Base-by-base conservation (phyloP, 805 yeast species). In the Kluyveromyces starmeri region DNA sequence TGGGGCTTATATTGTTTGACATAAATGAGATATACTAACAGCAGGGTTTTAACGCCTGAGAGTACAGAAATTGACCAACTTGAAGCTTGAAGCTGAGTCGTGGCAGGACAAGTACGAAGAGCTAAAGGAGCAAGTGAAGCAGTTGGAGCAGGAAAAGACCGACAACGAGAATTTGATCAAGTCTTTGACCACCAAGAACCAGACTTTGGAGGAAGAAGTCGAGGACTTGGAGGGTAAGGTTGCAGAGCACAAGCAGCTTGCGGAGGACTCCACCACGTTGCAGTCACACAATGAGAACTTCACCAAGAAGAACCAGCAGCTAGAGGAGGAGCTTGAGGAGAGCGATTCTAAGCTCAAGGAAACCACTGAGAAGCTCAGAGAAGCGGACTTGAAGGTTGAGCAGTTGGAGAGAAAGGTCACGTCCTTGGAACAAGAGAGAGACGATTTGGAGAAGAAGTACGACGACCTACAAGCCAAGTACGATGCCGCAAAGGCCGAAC, bases 51-150 rank as follows among this genome's bases (percentile, higher is more conserved):
- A 20, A 20, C 23, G 10, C 8, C 23, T 20, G 23, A 20, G 23
- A 20, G 29, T n/a, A 19, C 45, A 83, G 94, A 86, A 85, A 75
- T 70, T 86, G 68, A 79, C 69, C 71, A 78, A 78, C 65, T 77
- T 92, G 63, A 88, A 89, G 67, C 70, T 83, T 53, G 97, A 92
- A 60, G 89, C 95, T 48, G 98, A 92, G 69, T 70, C 80, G 52
- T 94, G 98, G 85, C 96, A 89, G 70, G 96, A 85, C 62, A 84
- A 86, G 70, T 79, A 92, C 42, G 98, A 92, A 56, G 95, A 83
- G 53, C 73, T 83, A 53, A 65, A 77, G 42, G 76, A 71, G 44
- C 78, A 78, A 61, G 76, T 83, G 67, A 92, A 88, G 72, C 80
- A 71, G 57, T 71, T 89, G 62, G 97, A 89, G 64, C 96, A 89